A percentile compares a stretch with the other conserved stretches of the same genome.
These are phyloP conservation scores for Aspergillus affinis DNA, from an alignment of 495 filamentous ascomycete genomes.

Conservation along the genomic window DNA sequence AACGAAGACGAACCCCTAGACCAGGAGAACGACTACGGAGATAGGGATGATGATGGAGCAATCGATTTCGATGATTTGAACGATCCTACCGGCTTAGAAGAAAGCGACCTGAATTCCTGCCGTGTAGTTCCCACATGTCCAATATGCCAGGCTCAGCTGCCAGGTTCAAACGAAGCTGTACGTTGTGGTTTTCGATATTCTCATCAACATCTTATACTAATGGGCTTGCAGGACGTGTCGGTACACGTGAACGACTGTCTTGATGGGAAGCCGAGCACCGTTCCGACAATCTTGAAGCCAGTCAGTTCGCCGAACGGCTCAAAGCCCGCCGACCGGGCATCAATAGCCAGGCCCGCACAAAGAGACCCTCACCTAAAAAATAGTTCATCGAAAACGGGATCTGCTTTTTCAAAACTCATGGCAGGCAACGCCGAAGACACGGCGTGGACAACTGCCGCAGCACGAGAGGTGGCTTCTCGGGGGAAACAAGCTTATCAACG, in stretches of 20 bases:
- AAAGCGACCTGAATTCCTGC: slow-evolving; percentile 38
- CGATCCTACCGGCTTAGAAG: slow-evolving; percentile 30
- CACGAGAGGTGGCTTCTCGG: slow-evolving; percentile 69
- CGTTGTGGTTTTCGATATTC: slow-evolving; percentile 14
- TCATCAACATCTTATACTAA: slow-evolving; percentile 1
- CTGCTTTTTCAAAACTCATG: slow-evolving; percentile 92
- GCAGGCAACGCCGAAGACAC: slow-evolving; percentile 82
- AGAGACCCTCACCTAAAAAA: slow-evolving; percentile 65
- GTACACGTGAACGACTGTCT: slow-evolving; percentile 90
- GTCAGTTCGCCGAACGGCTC: slow-evolving; percentile 26
- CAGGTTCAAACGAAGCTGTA: slow-evolving; percentile 57
- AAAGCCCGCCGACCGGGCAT: slow-evolving; percentile 62
- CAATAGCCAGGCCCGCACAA: slow-evolving; percentile 73
- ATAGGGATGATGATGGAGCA: slow-evolving; percentile 25
- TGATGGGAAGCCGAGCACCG: slow-evolving; percentile 68
- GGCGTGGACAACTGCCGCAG: slow-evolving; percentile 86
- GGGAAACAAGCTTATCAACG: slow-evolving; percentile 89
- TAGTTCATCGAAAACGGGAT: slow-evolving; percentile 35
- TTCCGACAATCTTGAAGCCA: slow-evolving; percentile 32
- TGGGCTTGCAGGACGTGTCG: slow-evolving; percentile 44
- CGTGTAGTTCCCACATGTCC: slow-evolving; percentile 58
- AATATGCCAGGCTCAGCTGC: slow-evolving; percentile 66
- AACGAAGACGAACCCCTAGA: slow-evolving; percentile 44
- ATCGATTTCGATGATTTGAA: slow-evolving; percentile 21
- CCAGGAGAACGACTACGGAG: slow-evolving; percentile 31